These are phyloP conservation scores for Cicer chorassanicum DNA, from an alignment of 306 rosid genomes.

Conservation along the genomic window DNA sequence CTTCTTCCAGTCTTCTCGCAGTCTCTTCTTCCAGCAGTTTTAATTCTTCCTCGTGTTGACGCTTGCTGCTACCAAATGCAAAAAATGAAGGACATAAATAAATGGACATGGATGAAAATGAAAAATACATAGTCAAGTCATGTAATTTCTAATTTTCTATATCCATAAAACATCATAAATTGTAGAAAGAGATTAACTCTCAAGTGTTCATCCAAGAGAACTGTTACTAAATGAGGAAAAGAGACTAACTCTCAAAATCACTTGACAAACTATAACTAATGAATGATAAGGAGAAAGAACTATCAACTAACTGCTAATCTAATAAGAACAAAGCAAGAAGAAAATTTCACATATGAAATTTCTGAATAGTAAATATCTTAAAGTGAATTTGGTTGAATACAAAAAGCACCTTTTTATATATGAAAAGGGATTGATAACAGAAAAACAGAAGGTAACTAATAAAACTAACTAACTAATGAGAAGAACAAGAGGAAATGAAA, in stretches of 20 bases:
- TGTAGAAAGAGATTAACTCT: background rate
- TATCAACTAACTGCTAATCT: too few species aligned
- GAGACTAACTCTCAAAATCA: too few species aligned
- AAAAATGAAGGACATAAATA: slow-evolving; percentile 42
- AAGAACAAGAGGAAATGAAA: too few species aligned
- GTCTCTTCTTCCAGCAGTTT: slow-evolving; percentile 84
- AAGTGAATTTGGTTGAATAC: background rate
- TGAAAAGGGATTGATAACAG: background rate
- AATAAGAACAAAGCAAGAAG: background rate
- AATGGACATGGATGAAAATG: background rate
- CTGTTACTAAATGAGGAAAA: too few species aligned
- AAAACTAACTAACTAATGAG: background rate
- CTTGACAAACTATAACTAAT: too few species aligned
- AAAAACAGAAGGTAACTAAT: background rate
- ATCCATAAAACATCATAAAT: slow-evolving; percentile 13
- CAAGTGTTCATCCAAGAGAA: background rate
- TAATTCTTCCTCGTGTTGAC: slow-evolving; percentile 61
- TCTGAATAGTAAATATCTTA: background rate
- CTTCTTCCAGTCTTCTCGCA: slow-evolving; percentile 77
- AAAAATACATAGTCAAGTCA: slow-evolving; percentile 28
- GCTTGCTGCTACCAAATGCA: slow-evolving; percentile 57
- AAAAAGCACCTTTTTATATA: background rate
- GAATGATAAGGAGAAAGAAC: too few species aligned
- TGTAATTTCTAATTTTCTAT: slow-evolving; percentile 34
- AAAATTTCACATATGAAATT: too few species aligned